Evolutionary conservation across 2,329 filamentous ascomycete species (phyloP).

Genomic region (Talaromyces verruculosus): DNA sequence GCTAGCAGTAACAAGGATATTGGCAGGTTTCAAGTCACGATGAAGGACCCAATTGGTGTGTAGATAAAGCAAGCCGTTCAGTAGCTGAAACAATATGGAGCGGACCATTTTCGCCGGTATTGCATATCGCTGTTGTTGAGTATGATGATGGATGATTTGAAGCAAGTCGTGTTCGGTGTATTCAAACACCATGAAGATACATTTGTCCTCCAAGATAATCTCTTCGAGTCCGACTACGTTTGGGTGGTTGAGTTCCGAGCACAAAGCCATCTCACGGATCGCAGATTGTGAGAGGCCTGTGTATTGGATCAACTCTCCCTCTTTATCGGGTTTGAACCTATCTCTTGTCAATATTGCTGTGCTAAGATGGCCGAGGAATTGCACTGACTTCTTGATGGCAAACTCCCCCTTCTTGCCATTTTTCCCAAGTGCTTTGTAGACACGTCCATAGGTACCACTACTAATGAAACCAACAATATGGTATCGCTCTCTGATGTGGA

Average conservation of each 20-base stretch:
- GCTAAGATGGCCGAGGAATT: not conserved
- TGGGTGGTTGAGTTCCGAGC: slow-evolving; percentile 81
- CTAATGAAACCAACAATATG: slow-evolving; percentile 98
- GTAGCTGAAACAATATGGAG: slow-evolving; percentile 91
- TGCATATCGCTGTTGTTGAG: slow-evolving; percentile 78
- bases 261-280: slow-evolving; percentile 95
- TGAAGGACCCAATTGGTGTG: slow-evolving; percentile 97
- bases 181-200: slow-evolving; percentile 99
- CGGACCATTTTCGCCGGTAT: slow-evolving; percentile 88
- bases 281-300: slow-evolving; percentile 97
- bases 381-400: slow-evolving; percentile 87
- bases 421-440: slow-evolving; percentile 88
- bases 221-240: slow-evolving; percentile 91
- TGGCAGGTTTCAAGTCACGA: slow-evolving; percentile 93
- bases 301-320: slow-evolving; percentile 90
- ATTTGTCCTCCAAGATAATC: slow-evolving; percentile 97
- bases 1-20: slow-evolving; percentile 93
- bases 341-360: slow-evolving; percentile 14
- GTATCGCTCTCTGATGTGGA: slow-evolving; percentile 87
- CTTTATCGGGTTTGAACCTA: slow-evolving; percentile 93
- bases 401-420: slow-evolving; percentile 77
- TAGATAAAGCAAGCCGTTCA: slow-evolving; percentile 92
- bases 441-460: slow-evolving; percentile 94
- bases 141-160: slow-evolving; percentile 98
- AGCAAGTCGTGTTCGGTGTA: slow-evolving; percentile 96